Percentiles rank a stretch among this genome's conserved stretches.
These are phyloP conservation scores for Penicillium fuscoglaucum DNA, from an alignment of 2,329 filamentous ascomycete genomes.

Conservation along the genomic window DNA sequence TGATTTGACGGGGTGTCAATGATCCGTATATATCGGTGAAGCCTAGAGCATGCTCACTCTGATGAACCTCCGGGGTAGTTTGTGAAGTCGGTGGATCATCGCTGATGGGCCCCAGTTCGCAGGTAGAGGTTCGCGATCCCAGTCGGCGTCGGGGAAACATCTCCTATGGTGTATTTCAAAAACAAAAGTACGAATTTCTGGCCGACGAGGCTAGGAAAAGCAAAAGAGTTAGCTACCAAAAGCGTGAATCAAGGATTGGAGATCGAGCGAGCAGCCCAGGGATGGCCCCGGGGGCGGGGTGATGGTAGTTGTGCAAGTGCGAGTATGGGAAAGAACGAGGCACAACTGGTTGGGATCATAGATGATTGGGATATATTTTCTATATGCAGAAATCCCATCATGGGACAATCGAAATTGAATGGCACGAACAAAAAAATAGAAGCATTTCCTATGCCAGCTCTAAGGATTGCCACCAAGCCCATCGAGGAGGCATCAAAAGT, in stretches of 20 bases:
- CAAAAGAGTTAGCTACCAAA: not conserved
- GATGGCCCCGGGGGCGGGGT: no score
- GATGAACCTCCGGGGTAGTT: not conserved
- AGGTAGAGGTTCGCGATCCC: slow-evolving; percentile 1
- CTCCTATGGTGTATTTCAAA: not conserved
- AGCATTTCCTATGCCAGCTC: slow-evolving; percentile 18
- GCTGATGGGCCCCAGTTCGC: not conserved
- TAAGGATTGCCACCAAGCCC: slow-evolving; percentile 14
- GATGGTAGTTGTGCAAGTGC: not conserved
- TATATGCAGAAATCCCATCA: slow-evolving; percentile 24
- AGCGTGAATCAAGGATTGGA: not conserved
- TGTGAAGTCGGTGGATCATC: not conserved
- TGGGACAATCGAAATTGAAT: slow-evolving; percentile 21
- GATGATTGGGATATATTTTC: slow-evolving; percentile 23
- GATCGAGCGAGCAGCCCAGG: not conserved
- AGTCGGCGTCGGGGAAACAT: slow-evolving; percentile 4
- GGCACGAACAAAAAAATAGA: slow-evolving; percentile 13
- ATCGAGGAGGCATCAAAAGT: slow-evolving; percentile 13
- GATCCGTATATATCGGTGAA: slow-evolving; percentile 25
- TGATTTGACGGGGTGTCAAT: slow-evolving; percentile 23
- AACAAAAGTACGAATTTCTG: not conserved
- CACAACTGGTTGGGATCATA: slow-evolving; percentile 9
- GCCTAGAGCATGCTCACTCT: slow-evolving; percentile 14
- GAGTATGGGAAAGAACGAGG: slow-evolving; percentile 8
- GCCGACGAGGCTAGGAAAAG: not conserved